Percentiles rank a stretch among this genome's conserved stretches.
Conservation (phyloP, 2,329 filamentous ascomycete species). For the Onygena corvina region DNA sequence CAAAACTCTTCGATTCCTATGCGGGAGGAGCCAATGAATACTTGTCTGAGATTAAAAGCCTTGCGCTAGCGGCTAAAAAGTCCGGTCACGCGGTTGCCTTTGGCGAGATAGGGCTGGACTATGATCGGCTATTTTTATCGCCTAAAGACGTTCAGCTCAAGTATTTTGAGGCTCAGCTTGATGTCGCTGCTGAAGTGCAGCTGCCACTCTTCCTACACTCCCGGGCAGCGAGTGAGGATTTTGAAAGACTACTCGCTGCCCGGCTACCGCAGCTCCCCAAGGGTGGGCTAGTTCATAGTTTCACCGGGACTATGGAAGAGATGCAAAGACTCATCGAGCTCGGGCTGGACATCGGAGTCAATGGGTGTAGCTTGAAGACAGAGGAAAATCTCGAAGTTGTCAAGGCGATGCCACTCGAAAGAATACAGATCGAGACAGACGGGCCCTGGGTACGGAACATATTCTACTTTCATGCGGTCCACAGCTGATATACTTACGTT, state of each 20-base stretch:
- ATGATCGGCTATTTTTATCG: conserved; percentile 78
- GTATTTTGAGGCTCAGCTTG: conserved; percentile 73
- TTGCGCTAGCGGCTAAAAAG: conserved; percentile 51
- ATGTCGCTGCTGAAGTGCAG: conserved; percentile 62
- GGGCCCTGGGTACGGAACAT: conserved; percentile 57
- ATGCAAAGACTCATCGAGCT: conserved; percentile 68
- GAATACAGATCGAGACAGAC: conserved; percentile 90
- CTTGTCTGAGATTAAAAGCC: conserved; percentile 47
- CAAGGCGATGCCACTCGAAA: conserved; percentile 60
- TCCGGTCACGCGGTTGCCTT: conserved; percentile 60
- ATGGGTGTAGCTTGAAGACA: conserved; percentile 94
- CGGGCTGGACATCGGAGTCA: conserved; percentile 85
- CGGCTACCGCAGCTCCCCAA: conserved; percentile 55
- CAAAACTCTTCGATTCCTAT: conserved; percentile 59
- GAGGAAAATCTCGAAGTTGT: conserved; percentile 81
- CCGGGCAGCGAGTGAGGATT: conserved; percentile 74
- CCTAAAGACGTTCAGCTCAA: conserved; percentile 67
- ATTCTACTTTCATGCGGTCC: not conserved
- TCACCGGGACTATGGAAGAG: conserved; percentile 77
- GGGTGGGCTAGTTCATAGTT: conserved; percentile 82
- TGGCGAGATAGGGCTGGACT: conserved; percentile 92
- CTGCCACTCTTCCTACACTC: conserved; percentile 88
- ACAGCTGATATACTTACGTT: not conserved
- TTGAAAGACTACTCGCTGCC: conserved; percentile 57
- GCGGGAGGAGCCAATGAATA: conserved; percentile 34